These are phyloP conservation scores for Phytophthora pluvialis DNA, from an alignment of 352 stramenopile species.

Conservation along the genomic window DNA sequence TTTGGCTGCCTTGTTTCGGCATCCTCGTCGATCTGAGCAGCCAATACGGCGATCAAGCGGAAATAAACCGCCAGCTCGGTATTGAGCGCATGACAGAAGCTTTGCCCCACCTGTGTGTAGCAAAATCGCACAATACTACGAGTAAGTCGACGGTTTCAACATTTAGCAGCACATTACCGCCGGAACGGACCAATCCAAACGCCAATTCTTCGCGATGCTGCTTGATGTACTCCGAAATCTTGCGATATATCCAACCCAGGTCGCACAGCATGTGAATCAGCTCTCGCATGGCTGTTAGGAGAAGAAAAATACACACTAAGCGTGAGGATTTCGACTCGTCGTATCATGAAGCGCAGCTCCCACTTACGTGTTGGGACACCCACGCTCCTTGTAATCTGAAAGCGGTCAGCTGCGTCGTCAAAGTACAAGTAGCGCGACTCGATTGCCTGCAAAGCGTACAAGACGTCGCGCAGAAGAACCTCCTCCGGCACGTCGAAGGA, in stretches of 20 bases:
- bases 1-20: constrained; percentile 61
- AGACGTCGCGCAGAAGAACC: constrained; percentile 90
- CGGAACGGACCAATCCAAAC: constrained; percentile 70
- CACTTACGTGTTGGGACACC: constrained; percentile 81
- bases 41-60: constrained; percentile 92
- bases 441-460: constrained; percentile 94
- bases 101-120: constrained; percentile 72
- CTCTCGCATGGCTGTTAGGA: constrained; percentile 74
- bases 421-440: constrained; percentile 92
- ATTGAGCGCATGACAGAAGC: constrained; percentile 92
- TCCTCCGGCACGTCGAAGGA: constrained; percentile 86
- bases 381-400: constrained; percentile 80
- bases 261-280: constrained; percentile 86
- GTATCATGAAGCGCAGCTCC: neutral
- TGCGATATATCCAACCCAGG: constrained; percentile 91
- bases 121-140: constrained; percentile 3
- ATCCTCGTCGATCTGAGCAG: constrained; percentile 89
- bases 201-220: constrained; percentile 75
- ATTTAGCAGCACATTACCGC: neutral
- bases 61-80: constrained; percentile 93
- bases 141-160: constrained; percentile 15
- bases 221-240: constrained; percentile 83
- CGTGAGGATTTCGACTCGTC: constrained; percentile 8
- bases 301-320: constrained; percentile 4
- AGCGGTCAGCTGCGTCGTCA: constrained; percentile 73